Evolutionary conservation across 495 filamentous ascomycete genomes (phyloP).

Genomic region (Articulospora tetracladia): DNA sequence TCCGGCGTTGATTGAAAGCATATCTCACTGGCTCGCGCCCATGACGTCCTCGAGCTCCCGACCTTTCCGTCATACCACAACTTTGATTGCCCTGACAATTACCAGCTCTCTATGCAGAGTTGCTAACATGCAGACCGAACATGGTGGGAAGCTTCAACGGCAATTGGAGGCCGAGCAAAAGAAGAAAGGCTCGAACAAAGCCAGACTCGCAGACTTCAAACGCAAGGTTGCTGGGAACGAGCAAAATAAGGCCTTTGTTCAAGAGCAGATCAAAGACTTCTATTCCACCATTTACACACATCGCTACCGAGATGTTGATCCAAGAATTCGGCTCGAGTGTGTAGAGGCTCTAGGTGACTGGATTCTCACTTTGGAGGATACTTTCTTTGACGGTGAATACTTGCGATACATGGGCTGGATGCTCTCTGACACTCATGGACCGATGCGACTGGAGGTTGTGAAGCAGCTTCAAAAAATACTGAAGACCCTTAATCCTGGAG

Average conservation of each 20-base stretch:
- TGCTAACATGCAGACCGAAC: constrained; percentile 58
- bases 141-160: constrained; percentile 66
- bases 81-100: constrained; percentile 72
- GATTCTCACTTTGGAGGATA: constrained; percentile 76
- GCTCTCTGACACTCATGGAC: constrained; percentile 68
- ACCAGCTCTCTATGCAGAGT: constrained; percentile 64
- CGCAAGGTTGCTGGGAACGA: constrained; percentile 61
- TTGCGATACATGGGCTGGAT: constrained; percentile 94
- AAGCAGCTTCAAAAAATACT: constrained; percentile 74
- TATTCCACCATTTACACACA: constrained; percentile 91
- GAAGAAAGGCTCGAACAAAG: constrained; percentile 73
- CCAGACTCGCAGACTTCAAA: constrained; percentile 62
- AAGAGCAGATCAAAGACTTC: constrained; percentile 69
- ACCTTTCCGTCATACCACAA: constrained; percentile 90
- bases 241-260: constrained; percentile 56
- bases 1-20: constrained; percentile 71
- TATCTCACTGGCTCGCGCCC: constrained; percentile 77
- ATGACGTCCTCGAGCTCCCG: constrained; percentile 81
- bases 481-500: constrained; percentile 66
- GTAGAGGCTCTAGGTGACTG: constrained; percentile 79
- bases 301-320: constrained; percentile 90
- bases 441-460: constrained; percentile 72
- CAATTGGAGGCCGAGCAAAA: constrained; percentile 80
- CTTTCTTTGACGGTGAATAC: constrained; percentile 84
- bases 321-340: constrained; percentile 79